Evolutionary conservation across 352 stramenopile genomes (phyloP).

Genomic region (Pythium myriotylum): DNA sequence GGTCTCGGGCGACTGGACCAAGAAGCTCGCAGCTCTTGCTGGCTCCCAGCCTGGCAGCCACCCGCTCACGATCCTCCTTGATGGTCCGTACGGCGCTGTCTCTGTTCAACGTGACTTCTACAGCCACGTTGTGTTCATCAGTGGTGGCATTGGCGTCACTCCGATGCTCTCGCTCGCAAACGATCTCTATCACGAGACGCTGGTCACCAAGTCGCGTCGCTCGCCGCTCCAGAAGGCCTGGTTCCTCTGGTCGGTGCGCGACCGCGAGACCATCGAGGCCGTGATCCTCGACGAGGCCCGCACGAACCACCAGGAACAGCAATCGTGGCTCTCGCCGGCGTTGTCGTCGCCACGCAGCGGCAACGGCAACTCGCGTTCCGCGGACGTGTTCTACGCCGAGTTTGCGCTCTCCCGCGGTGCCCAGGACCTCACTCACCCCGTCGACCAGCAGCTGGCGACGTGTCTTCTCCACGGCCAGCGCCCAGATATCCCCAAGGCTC

Average conservation of each 20-base stretch:
- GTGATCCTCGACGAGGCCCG: no score
- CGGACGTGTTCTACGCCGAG: conserved; percentile 38
- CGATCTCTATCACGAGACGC: no score
- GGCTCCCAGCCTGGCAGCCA: conserved; percentile 1
- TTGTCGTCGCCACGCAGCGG: neutral
- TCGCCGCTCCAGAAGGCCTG: conserved; percentile 44
- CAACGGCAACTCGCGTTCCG: conserved; percentile 3
- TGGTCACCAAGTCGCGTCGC: no score
- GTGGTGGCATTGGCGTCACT: conserved; percentile 53
- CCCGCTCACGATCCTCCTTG: conserved; percentile 41
- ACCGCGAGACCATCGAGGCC: conserved; percentile 37
- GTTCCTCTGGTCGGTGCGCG: conserved; percentile 52
- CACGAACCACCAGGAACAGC: no score
- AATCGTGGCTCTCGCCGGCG: conserved; percentile 29
- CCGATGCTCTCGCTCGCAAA: conserved; percentile 50
- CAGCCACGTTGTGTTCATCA: conserved; percentile 52
- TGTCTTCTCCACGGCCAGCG: no score
- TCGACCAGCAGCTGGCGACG: conserved; percentile 29
- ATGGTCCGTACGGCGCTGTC: conserved; percentile 52
- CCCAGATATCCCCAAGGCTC: no score
- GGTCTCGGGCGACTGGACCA: conserved; percentile 65
- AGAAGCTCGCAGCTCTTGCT: conserved; percentile 42
- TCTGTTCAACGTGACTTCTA: conserved; percentile 51
- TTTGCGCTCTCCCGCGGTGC: conserved; percentile 38
- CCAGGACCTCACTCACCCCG: conserved; percentile 30